These are phyloP conservation scores for Pythium plurisporium DNA, from an alignment of 352 stramenopile genomes.

Conservation along the genomic window DNA sequence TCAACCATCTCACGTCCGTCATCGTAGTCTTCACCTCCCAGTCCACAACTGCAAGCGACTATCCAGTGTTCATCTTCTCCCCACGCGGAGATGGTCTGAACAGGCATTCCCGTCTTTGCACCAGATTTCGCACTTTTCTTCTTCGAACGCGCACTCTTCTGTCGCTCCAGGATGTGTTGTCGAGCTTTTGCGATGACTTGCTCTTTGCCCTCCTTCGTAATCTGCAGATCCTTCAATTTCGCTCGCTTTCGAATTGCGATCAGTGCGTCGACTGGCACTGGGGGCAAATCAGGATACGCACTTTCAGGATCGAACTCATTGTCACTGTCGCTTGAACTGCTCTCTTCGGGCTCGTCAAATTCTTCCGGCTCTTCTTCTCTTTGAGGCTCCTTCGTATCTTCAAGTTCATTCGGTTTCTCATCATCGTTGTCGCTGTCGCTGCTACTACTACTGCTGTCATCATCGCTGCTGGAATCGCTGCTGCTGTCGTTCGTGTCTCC, in stretches of 20 bases:
- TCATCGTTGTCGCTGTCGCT: slow-evolving; percentile 20
- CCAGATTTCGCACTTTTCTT: slow-evolving; percentile 18
- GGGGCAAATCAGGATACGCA: slow-evolving; percentile 52
- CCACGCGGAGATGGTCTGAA: slow-evolving; percentile 2
- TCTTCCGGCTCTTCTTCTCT: slow-evolving; percentile 15
- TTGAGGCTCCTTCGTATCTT: slow-evolving; percentile 6
- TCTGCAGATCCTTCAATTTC: slow-evolving; percentile 50
- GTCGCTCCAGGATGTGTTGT: slow-evolving; percentile 11
- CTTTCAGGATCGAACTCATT: slow-evolving; percentile 46
- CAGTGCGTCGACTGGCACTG: slow-evolving; percentile 52
- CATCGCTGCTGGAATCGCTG: slow-evolving; percentile 23
- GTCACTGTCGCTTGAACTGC: slow-evolving; percentile 50
- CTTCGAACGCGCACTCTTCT: slow-evolving; percentile 24
- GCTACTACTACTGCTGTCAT: slow-evolving; percentile 25
- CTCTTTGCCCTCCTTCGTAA: slow-evolving; percentile 39
- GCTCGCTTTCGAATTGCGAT: slow-evolving; percentile 47
- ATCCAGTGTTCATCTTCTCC: slow-evolving; percentile 28
- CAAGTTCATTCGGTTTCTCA: slow-evolving; percentile 2
- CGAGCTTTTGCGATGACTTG: slow-evolving; percentile 17
- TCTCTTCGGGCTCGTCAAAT: slow-evolving; percentile 22
- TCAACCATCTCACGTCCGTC: slow-evolving; percentile 36
- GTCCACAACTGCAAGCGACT: slow-evolving; percentile 31
- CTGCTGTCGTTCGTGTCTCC: slow-evolving; percentile 16
- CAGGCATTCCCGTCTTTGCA: background rate
- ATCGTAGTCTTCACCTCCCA: slow-evolving; percentile 37